Percentiles rank a stretch among this genome's conserved stretches.
phyloP scores from a whole-genome alignment of 192 early-diverging fungal species.

The Funneliformis mosseae region DNA sequence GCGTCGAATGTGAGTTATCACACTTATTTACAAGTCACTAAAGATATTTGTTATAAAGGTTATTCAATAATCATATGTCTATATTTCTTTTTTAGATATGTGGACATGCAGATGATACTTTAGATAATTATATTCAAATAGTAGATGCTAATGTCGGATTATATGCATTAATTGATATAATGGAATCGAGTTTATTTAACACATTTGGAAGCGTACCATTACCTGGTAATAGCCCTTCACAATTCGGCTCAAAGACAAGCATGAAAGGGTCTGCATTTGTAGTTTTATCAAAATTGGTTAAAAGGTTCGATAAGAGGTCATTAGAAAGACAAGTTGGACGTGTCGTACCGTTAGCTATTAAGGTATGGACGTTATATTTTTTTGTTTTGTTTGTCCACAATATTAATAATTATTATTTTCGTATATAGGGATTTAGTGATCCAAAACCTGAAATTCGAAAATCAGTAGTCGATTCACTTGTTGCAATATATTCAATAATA shows the following conservation, averaged over 20 bases:
- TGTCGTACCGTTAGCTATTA: conserved; percentile 23
- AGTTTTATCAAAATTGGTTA: conserved; percentile 22
- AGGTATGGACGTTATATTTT: background rate
- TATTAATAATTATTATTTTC: background rate
- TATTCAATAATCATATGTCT: background rate
- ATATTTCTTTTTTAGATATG: background rate
- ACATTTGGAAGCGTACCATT: background rate
- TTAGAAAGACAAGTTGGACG: conserved; percentile 31
- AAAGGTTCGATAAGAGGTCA: conserved; percentile 26
- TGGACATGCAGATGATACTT: conserved; percentile 15
- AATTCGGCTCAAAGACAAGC: background rate
- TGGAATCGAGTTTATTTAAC: conserved; percentile 25
- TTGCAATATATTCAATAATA: conserved; percentile 25
- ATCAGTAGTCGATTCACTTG: conserved; percentile 29
- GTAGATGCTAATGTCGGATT: conserved; percentile 14
- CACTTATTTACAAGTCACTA: background rate
- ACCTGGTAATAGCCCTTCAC: background rate
- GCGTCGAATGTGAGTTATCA: conserved; percentile 14
- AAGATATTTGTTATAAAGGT: background rate
- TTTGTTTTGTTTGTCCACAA: background rate
- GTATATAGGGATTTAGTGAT: conserved; percentile 24
- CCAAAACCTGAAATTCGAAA: conserved; percentile 27
- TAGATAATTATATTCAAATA: conserved; percentile 14
- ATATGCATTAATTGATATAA: conserved; percentile 33
- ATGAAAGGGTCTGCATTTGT: conserved; percentile 23